phyloP scores from a whole-genome alignment of 805 yeast species.

The Saturnispora saitoi region DNA sequence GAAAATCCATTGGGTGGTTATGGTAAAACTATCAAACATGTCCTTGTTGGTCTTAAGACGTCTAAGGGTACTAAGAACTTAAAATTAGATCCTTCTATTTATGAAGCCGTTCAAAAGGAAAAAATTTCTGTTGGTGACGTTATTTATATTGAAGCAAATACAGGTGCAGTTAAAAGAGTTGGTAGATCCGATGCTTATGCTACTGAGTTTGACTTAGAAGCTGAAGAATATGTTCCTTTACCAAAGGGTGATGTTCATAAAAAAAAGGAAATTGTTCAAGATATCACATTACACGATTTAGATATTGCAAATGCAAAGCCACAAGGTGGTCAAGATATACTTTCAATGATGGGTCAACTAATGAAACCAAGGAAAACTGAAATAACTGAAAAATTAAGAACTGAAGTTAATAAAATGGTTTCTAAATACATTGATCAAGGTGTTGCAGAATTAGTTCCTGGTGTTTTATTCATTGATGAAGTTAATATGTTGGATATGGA shows the following conservation, averaged over 20 bases:
- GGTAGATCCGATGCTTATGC: slow-evolving; percentile 96
- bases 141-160: slow-evolving; percentile 87
- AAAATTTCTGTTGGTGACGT: slow-evolving; percentile 97
- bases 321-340: slow-evolving; percentile 93
- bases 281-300: slow-evolving; percentile 95
- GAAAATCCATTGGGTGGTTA: slow-evolving; percentile 98
- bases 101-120: slow-evolving; percentile 90
- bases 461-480: slow-evolving; percentile 95
- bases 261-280: slow-evolving; percentile 91
- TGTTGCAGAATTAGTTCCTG: slow-evolving; percentile 95
- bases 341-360: slow-evolving; percentile 97
- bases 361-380: slow-evolving; percentile 96
- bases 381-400: slow-evolving; percentile 89
- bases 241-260: slow-evolving; percentile 98
- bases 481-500: slow-evolving; percentile 98
- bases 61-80: slow-evolving; percentile 96
- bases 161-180: slow-evolving; percentile 87
- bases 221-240: slow-evolving; percentile 93
- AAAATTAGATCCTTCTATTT: slow-evolving; percentile 97
- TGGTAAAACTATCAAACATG: slow-evolving; percentile 51
- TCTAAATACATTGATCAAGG: slow-evolving; percentile 99
- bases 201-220: slow-evolving; percentile 97
- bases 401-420: slow-evolving; percentile 92
- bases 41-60: slow-evolving; percentile 89
- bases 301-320: slow-evolving; percentile 97